Base-by-base conservation (phyloP, 2,329 filamentous ascomycete species). In the Ophiostoma ulmi region DNA sequence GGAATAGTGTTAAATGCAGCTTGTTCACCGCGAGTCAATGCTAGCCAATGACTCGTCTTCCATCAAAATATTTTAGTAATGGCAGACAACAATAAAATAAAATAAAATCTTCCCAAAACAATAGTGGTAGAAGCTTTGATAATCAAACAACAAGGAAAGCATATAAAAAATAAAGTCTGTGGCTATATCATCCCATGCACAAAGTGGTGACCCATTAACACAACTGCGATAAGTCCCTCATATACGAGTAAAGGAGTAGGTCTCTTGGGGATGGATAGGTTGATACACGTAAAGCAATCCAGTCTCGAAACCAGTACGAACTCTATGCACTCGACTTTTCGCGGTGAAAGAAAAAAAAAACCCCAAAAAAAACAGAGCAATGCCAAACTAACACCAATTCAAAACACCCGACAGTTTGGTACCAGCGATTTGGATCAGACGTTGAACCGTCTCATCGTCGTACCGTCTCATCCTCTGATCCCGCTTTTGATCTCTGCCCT, bases 371-470 rank as follows among this genome's bases (percentile, higher is more conserved):
- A 11, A 10, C 52, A 58, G 5, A 26, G 52, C n/a, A 58, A 26
- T 31, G 22, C 22, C 7, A 58, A 58, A 11, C 17, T 48, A 48
- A 48, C n/a, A 48, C 44, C 44, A 14, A 58, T 58, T 22, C 26
- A 58, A 58, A 58, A 58, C 52, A 58, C 52, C 52, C 52, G 52
- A 58, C 52, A 58, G 52, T 31, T 31, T 26, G 52, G 52, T 58
- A 58, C 52, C 52, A 58, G n/a, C 52, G 11, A 58, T 58, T 58
- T 58, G n/a, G 52, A 26, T 58, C 52, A 58, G 52, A 17, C 44
- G 52, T 58, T 58, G 52, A 22, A 26, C 22, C n/a, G n/a, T 58
- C 52, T 58, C 52, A 58, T 58, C 52, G 52, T 58, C n/a, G 26
- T 11, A 58, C n/a, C 39, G 39, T 44, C 8, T 44, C 39, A 44